These are phyloP conservation scores for Williopsis jadinii DNA, from an alignment of 1,139 yeast genomes.

Conservation along the genomic window DNA sequence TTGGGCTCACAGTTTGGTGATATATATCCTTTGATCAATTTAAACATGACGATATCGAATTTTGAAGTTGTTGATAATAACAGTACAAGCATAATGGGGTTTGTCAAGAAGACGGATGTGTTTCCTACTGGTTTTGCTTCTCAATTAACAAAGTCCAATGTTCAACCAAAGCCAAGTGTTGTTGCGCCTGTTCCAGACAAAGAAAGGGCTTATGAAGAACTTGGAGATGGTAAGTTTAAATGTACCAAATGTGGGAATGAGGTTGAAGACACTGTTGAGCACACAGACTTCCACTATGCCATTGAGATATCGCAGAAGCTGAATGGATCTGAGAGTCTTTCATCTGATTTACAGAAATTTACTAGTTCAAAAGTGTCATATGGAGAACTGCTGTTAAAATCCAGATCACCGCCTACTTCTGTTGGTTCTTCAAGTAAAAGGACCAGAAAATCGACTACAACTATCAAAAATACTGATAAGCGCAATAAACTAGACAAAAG, in stretches of 20 bases:
- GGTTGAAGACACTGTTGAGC: slow-evolving; percentile 22
- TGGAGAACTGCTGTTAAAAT: slow-evolving; percentile 4
- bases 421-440: background rate
- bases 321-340: slow-evolving; percentile 16
- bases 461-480: slow-evolving; percentile 4
- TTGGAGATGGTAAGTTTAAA: slow-evolving; percentile 5
- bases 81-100: slow-evolving; percentile 13
- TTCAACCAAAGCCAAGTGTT: background rate
- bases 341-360: slow-evolving; percentile 8
- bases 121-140: background rate
- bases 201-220: too few relatives aligned
- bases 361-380: slow-evolving; percentile 7
- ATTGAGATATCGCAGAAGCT: slow-evolving; percentile 23
- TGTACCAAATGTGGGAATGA: slow-evolving; percentile 16
- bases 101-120: slow-evolving; percentile 13
- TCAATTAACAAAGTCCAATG: background rate
- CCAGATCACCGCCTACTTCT: background rate
- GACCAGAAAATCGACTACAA: background rate
- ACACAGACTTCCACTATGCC: slow-evolving; percentile 30
- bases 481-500: slow-evolving; percentile 11
- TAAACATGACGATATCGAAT: slow-evolving; percentile 46
- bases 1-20: slow-evolving; percentile 28
- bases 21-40: slow-evolving; percentile 43
- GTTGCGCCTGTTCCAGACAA: too few relatives aligned
- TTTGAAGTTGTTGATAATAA: slow-evolving; percentile 38